Conservation (phyloP, 805 yeast genomes). For the Ogataea thermomethanolica region DNA sequence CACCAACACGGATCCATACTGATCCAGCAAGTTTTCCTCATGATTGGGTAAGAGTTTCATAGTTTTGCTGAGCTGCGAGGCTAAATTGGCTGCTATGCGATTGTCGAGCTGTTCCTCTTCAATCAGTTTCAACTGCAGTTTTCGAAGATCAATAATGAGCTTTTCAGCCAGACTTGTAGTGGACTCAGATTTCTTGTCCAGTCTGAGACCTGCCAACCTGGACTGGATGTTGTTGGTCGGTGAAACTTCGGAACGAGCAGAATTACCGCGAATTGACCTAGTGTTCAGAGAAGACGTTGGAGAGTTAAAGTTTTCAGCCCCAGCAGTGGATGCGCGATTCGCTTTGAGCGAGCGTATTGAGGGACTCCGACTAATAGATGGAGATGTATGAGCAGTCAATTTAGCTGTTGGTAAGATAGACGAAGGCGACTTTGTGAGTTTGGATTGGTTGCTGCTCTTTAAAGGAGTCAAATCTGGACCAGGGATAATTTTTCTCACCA, state of each 20-base stretch:
- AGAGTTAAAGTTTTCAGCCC: constrained; percentile 6
- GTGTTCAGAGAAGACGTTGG: constrained; percentile 9
- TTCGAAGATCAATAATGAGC: constrained; percentile 7
- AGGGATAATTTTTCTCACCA: constrained; percentile 22
- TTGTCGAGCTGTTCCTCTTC: constrained; percentile 3
- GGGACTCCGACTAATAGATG: constrained; percentile 5
- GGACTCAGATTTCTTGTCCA: constrained; percentile 5
- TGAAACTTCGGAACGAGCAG: constrained; percentile 9
- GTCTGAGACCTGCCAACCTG: constrained; percentile 14
- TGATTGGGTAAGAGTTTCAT: constrained; percentile 20
- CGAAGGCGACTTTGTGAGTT: constrained; percentile 9
- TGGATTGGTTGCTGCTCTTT: constrained; percentile 5
- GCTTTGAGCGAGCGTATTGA: constrained; percentile 7
- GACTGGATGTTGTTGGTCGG: constrained; percentile 11
- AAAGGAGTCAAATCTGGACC: constrained; percentile 15
- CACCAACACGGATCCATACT: constrained; percentile 13
- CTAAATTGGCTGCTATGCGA: constrained; percentile 4
- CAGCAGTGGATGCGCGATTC: constrained; percentile 11
- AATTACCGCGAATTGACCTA: constrained; percentile 12
- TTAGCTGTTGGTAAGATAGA: constrained; percentile 6
- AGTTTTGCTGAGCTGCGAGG: constrained; percentile 15
- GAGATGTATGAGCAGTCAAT: constrained; percentile 3
- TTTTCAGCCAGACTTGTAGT: constrained; percentile 2
- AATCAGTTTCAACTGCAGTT: constrained; percentile 10
- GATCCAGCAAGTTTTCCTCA: constrained; percentile 15